Evolutionary conservation across 2,329 filamentous ascomycete species (phyloP).

Genomic region (Rosellinia necatrix): DNA sequence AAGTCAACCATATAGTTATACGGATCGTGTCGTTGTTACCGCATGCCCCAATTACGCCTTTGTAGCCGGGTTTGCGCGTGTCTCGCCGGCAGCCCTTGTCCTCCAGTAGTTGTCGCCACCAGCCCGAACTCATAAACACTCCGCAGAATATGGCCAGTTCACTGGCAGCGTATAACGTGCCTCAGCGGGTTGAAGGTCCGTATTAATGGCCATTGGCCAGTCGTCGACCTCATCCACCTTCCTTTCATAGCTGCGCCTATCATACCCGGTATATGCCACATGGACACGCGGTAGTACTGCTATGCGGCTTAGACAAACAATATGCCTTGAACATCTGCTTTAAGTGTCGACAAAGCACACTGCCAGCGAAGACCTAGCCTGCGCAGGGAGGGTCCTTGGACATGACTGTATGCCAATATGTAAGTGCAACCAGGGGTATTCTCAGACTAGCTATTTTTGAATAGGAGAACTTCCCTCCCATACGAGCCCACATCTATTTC

Average conservation of each 20-base stretch:
- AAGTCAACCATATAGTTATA: too few species aligned
- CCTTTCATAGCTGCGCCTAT: background rate
- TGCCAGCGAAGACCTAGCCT: conserved; percentile 9
- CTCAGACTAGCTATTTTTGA: conserved; percentile 21
- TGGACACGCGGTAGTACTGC: background rate
- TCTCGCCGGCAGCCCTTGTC: too few species aligned
- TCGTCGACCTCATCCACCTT: background rate
- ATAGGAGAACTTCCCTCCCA: conserved; percentile 19
- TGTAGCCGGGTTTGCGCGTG: too few species aligned
- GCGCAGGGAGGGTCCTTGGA: conserved; percentile 6
- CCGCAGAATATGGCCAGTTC: too few species aligned
- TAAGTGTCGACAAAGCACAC: conserved; percentile 7
- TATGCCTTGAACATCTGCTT: conserved; percentile 10
- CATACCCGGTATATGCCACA: background rate
- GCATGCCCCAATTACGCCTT: too few species aligned
- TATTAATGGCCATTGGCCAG: too few species aligned
- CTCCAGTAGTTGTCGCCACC: too few species aligned
- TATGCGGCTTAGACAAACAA: background rate
- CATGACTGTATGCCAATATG: conserved; percentile 24
- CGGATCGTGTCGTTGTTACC: too few species aligned
- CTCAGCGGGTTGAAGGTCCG: too few species aligned
- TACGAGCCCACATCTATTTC: conserved; percentile 24
- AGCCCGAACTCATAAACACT: too few species aligned
- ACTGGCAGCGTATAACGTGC: too few species aligned
- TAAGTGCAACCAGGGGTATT: conserved; percentile 5